These are phyloP conservation scores for Coniochaeta prunicola DNA, from an alignment of 2,329 filamentous ascomycete species.

Conservation along the genomic window DNA sequence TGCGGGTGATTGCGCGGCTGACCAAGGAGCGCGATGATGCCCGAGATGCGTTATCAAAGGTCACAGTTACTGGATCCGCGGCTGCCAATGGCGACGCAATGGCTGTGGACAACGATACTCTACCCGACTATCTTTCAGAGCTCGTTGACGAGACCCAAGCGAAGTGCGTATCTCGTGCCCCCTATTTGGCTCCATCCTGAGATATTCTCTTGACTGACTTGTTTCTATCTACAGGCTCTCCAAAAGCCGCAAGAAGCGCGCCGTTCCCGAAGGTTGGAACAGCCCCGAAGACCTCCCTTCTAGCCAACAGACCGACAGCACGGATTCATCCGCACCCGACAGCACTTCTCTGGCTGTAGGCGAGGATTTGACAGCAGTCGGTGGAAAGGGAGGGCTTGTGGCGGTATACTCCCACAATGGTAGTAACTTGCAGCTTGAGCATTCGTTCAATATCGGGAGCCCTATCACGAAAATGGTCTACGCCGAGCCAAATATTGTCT, in stretches of 20 bases:
- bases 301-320: conserved; percentile 37
- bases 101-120: conserved; percentile 76
- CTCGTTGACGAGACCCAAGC: conserved; percentile 76
- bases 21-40: conserved; percentile 92
- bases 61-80: conserved; percentile 59
- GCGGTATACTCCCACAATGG: conserved; percentile 69
- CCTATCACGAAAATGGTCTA: conserved; percentile 58
- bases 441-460: conserved; percentile 51
- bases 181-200: neutral
- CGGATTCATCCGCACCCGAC: conserved; percentile 37
- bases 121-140: conserved; percentile 64
- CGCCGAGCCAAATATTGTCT: conserved; percentile 60
- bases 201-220: conserved; percentile 9
- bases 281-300: conserved; percentile 61
- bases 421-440: conserved; percentile 57
- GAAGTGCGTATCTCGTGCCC: conserved; percentile 49
- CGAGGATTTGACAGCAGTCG: conserved; percentile 63
- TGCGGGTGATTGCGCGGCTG: conserved; percentile 85
- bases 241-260: conserved; percentile 82
- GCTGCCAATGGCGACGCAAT: conserved; percentile 70
- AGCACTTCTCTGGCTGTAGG: conserved; percentile 42
- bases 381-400: conserved; percentile 66
- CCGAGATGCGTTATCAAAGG: conserved; percentile 76
- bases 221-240: conserved; percentile 54
- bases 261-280: conserved; percentile 78